Evolutionary conservation across 176 grass and related monocot species (phyloP), one percentile per base, ranked within the genome.

Genomic region (Aegilops bicornis): DNA sequence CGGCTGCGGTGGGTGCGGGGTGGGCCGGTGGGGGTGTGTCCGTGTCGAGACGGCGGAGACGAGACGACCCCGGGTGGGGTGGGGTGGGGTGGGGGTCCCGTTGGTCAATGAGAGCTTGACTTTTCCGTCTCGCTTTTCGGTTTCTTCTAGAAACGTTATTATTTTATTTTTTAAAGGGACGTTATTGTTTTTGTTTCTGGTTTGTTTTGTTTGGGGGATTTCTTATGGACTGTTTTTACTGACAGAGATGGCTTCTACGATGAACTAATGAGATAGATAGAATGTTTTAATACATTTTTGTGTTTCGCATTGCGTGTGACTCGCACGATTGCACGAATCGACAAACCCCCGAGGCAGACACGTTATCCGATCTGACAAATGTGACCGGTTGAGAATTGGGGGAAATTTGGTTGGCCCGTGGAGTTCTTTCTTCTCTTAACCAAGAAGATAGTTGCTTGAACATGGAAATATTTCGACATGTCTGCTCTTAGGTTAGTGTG

Each of bases 1-100:
- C 20, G 2, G 72, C 27, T 64, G 45, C 59, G 23, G 56, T 59
- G 56, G 48, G 1, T 60, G 9, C 16, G 35, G 52, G 63, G 2
- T 7, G 35, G 56, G 56, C 50, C 50, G 48, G 3, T 43, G 14
- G 35, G 47, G 63, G 1, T 7, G 35, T 25, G 64, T 31, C 60
- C 54, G 76, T 33, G 76, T 61, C 50, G 11, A 70, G 25, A 35
- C 50, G 85, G 36, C 25, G 36, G 52, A 80, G 77, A 62, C 17
- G 52, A 80, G 76, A 62, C 17, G 35, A 42, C 69, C 10, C 3
- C 6, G 30, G 65, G 19, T 0, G 42, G 42, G 39, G 8, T 42
- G 39, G 42, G 36, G 6, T 36, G 1, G 42, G 42, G 10, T 2
- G 78, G 62, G 5, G 27, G 63, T 68, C 27, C 25, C 20, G 19